Conservation (phyloP, 208 protist species). For the Leishmania amazonensis region DNA sequence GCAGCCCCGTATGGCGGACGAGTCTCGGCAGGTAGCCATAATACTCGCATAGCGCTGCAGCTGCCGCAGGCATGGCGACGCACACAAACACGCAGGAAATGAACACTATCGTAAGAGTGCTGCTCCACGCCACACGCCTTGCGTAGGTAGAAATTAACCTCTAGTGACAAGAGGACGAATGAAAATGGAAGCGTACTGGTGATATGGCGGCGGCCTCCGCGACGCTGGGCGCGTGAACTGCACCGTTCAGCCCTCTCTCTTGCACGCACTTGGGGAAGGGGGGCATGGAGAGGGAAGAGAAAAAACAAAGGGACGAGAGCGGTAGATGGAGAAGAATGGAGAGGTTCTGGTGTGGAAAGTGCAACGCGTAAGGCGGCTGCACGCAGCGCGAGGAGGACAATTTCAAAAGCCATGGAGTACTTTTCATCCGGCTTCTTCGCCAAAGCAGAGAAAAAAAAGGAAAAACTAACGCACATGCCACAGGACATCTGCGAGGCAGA, state of each 20-base stretch:
- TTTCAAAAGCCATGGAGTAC: not conserved
- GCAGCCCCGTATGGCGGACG: conserved; percentile 11
- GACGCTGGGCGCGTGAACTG: not conserved
- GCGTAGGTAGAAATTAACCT: not conserved
- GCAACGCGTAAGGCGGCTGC: not conserved
- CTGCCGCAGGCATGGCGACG: not conserved
- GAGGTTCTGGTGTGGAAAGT: not conserved
- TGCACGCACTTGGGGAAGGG: too few species aligned
- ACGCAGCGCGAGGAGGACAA: not conserved
- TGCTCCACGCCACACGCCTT: not conserved
- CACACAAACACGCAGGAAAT: not conserved
- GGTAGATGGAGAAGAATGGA: not conserved
- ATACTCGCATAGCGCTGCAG: conserved; percentile 38
- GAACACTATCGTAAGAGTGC: not conserved
- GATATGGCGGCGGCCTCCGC: not conserved
- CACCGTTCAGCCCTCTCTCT: not conserved
- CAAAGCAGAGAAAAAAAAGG: not conserved
- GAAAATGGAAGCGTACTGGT: not conserved
- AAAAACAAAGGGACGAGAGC: not conserved
- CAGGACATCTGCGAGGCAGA: not conserved
- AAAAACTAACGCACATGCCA: not conserved
- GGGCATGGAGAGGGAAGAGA: not conserved
- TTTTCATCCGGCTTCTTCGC: not conserved
- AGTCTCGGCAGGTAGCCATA: conserved; percentile 44
- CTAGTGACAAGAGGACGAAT: not conserved